These are phyloP conservation scores for Populus deltoides DNA, from an alignment of 345 rosid species.

Conservation along the genomic window DNA sequence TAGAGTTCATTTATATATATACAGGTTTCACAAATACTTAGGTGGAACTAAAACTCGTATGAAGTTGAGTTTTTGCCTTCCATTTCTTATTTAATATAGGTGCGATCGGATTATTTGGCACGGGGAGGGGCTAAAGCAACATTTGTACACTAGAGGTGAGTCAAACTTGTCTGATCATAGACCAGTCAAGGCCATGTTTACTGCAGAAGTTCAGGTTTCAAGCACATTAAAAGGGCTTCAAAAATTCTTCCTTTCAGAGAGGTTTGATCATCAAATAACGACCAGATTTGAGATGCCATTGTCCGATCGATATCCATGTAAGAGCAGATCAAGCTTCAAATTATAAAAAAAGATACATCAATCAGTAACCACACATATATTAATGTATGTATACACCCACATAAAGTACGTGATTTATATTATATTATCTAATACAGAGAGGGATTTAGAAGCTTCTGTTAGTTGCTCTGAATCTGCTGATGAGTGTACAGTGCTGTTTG, in stretches of 20 bases:
- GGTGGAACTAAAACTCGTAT: background rate
- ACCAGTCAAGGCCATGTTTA: constrained; percentile 66
- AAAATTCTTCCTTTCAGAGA: constrained; percentile 50
- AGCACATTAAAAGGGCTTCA: constrained; percentile 26
- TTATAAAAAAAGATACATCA: background rate
- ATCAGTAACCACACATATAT: background rate
- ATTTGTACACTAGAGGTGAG: constrained; percentile 59
- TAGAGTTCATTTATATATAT: background rate
- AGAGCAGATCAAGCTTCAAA: constrained; percentile 33
- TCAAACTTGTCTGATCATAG: constrained; percentile 70
- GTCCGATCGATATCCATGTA: constrained; percentile 28
- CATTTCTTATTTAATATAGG: constrained; percentile 16
- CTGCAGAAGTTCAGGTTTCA: constrained; percentile 40
- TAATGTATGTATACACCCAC: background rate
- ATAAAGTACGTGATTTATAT: background rate
- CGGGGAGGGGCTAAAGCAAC: constrained; percentile 63
- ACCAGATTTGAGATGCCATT: constrained; percentile 26
- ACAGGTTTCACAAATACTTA: too few species aligned
- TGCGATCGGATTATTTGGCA: constrained; percentile 81
- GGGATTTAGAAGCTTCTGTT: background rate
- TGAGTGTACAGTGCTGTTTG: background rate
- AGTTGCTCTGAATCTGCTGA: background rate
- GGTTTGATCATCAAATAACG: constrained; percentile 39
- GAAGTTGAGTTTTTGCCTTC: background rate
- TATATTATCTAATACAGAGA: background rate